Percentiles rank a stretch among this genome's conserved stretches.
These are phyloP conservation scores for Agaricus blazei DNA, from an alignment of 768 basidiomycete species.

Conservation along the genomic window DNA sequence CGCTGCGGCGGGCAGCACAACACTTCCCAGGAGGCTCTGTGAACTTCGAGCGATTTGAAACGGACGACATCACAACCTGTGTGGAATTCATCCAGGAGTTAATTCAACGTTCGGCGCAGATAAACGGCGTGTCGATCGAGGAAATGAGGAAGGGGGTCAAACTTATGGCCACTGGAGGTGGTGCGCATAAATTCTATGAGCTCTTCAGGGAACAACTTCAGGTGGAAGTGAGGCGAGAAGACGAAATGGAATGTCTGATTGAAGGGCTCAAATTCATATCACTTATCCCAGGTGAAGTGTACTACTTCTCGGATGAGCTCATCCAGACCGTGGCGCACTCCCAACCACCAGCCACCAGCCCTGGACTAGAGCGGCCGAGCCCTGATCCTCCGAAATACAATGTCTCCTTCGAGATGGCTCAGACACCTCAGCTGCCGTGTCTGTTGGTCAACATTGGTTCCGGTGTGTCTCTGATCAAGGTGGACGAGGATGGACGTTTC, in stretches of 20 bases:
- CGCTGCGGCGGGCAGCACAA: slow-evolving; percentile 65
- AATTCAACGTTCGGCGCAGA: slow-evolving; percentile 78
- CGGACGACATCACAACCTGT: slow-evolving; percentile 78
- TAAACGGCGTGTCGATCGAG: slow-evolving; percentile 83
- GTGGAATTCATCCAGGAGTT: slow-evolving; percentile 84
- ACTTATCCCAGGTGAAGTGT: slow-evolving; percentile 94
- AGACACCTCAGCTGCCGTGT: slow-evolving; percentile 89
- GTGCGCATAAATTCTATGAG: slow-evolving; percentile 92
- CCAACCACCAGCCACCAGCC: slow-evolving; percentile 8
- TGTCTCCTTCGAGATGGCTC: slow-evolving; percentile 81
- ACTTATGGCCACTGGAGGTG: slow-evolving; percentile 97
- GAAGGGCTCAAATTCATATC: slow-evolving; percentile 95
- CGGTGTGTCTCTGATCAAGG: slow-evolving; percentile 95
- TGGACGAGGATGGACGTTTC: slow-evolving; percentile 91
- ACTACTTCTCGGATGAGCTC: slow-evolving; percentile 97
- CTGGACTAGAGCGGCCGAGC: slow-evolving; percentile 71
- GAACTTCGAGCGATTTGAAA: slow-evolving; percentile 97
- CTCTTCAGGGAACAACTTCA: slow-evolving; percentile 66
- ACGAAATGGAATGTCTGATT: slow-evolving; percentile 99
- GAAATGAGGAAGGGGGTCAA: slow-evolving; percentile 92
- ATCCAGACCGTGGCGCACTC: slow-evolving; percentile 59
- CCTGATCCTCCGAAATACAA: slow-evolving; percentile 87
- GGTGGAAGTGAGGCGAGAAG: slow-evolving; percentile 86
- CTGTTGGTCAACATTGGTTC: slow-evolving; percentile 97
- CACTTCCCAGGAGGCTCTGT: slow-evolving; percentile 95